A percentile compares a stretch with the other conserved stretches of the same genome.
Evolutionary conservation across 345 rosid genomes (phyloP).

Genomic region (Gossypium longicalyx): DNA sequence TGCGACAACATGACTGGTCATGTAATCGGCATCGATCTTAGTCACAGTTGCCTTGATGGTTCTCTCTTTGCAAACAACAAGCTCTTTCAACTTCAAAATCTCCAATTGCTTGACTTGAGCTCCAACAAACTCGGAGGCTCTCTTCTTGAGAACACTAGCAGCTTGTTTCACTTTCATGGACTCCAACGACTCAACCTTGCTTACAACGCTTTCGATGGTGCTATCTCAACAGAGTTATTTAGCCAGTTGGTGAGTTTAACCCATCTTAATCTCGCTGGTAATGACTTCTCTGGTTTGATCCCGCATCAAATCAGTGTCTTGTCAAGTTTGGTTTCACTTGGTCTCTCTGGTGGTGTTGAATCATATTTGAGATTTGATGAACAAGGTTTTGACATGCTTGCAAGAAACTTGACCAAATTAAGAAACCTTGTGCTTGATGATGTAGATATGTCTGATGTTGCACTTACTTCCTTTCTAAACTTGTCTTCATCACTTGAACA

Average conservation of each 20-base stretch:
- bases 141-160: not conserved
- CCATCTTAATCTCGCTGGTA: not conserved
- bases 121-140: not conserved
- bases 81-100: conserved; percentile 25
- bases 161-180: not conserved
- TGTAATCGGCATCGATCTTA: conserved; percentile 24
- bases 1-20: conserved; percentile 12
- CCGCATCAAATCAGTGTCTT: not conserved
- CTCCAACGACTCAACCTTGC: not conserved
- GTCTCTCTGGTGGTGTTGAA: not conserved
- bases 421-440: too few relatives aligned
- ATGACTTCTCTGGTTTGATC: not conserved
- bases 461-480: not conserved
- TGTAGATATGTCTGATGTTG: not conserved
- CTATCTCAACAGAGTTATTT: not conserved
- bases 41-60: conserved; percentile 6
- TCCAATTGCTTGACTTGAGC: conserved; percentile 13
- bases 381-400: too few relatives aligned
- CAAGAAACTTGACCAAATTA: too few relatives aligned
- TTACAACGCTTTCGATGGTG: not conserved
- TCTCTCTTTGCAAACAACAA: conserved; percentile 10
- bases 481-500: not conserved
- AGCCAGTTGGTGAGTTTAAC: not conserved
- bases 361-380: not conserved
- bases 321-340: not conserved